Evolutionary conservation across 768 basidiomycete genomes (phyloP).

Genomic region (Rhizopogon roseolus): DNA sequence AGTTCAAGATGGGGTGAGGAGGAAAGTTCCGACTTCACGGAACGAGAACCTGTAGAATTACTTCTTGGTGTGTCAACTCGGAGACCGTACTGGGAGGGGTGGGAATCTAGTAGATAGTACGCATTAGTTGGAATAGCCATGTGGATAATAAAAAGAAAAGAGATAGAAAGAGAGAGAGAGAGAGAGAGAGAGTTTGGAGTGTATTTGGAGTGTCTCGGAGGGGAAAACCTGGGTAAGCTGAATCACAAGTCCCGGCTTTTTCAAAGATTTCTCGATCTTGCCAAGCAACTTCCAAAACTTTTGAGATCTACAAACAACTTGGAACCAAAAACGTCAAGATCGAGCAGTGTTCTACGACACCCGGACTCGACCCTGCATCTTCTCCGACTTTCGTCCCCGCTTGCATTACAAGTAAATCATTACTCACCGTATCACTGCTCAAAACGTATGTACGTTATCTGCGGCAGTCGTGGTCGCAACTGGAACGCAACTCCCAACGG

Average conservation of each 20-base stretch:
- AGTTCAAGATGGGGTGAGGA: slow-evolving; percentile 17
- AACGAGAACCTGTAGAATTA: slow-evolving; percentile 7
- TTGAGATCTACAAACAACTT: background rate
- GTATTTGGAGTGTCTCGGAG: too few relatives aligned
- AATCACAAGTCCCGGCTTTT: background rate
- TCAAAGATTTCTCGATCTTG: background rate
- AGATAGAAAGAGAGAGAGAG: background rate
- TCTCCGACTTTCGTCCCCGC: background rate
- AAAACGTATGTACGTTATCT: background rate
- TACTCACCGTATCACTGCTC: background rate
- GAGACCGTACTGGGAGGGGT: slow-evolving; percentile 2
- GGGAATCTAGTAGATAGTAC: slow-evolving; percentile 1
- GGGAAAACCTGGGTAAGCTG: background rate
- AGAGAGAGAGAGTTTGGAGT: background rate
- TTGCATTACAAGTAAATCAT: background rate
- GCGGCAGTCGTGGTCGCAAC: background rate
- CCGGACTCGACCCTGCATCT: background rate
- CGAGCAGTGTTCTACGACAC: background rate
- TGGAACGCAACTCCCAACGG: background rate
- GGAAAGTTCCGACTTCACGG: slow-evolving; percentile 26
- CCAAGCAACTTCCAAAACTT: background rate
- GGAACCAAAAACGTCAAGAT: background rate
- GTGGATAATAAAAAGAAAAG: background rate
- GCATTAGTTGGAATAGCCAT: background rate
- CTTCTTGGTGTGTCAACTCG: background rate